Evolutionary conservation across 306 rosid genomes (phyloP), one percentile per base, ranked within the genome.

Genomic region (Gastrolobium villosum): DNA sequence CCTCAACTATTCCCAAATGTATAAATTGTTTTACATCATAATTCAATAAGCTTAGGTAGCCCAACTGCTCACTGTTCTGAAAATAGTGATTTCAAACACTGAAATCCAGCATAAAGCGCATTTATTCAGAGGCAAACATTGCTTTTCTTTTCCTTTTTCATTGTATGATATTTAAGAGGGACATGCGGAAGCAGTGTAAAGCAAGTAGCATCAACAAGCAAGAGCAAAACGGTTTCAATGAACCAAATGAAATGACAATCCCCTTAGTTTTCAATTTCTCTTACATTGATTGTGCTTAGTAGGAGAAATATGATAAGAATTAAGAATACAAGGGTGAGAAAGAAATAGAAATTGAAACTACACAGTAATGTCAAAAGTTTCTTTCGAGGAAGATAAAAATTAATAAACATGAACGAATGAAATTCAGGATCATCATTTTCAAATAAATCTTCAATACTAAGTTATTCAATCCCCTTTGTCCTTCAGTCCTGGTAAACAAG

Each of bases 41-140:
- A 28, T 26, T 36, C 32, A 55, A 75, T 66, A 56, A 83, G 72
- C 41, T 30, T 45, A 61, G 74, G 56, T 40, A 65, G 20, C 36
- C 28, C 70, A 74, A 52, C 54, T 62, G 67, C 65, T 50, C 40
- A 69, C 53, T 41, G 40, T 9, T 11, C 4, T 9, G 36, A 57
- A 59, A 53, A 65, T 50, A 65, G 5, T 10, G 15, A 50, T 13
- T 64, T 14, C 64, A 75, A 67, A 61, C 41, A 59, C 50, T 31
- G 39, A 76, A 57, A 41, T 81, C 74, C 50, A 50, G 73, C 69
- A 55, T 75, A 20, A 10, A 35, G 57, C 20, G n/a, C 72, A 76
- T 60, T 37, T 31, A 10, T 14, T 63, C 60, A 46, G 43, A 59
- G 10, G 56, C 46, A 55, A 10, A 2, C 3, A 57, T 52, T 54